These are phyloP conservation scores for Hymenoscyphus fraxineus DNA, from an alignment of 2,329 filamentous ascomycete species.

Conservation along the genomic window DNA sequence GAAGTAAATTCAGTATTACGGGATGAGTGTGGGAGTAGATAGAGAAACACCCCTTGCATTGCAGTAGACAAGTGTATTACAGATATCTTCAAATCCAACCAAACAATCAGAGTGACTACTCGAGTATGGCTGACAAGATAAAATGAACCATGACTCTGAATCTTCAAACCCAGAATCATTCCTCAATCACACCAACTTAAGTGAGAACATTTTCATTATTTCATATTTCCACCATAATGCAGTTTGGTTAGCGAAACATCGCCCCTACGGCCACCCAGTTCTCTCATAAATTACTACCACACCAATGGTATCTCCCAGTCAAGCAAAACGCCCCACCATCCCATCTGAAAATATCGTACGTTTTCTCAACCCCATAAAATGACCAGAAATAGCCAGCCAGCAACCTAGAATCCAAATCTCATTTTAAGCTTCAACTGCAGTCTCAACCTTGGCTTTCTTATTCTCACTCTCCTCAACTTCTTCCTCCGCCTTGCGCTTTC, in stretches of 20 bases:
- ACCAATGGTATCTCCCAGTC: neutral
- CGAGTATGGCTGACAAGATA: too few species aligned
- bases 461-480: constrained; percentile 27
- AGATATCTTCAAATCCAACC: too few species aligned
- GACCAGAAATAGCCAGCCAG: neutral
- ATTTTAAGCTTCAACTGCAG: neutral
- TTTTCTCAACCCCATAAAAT: neutral
- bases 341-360: neutral
- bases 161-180: neutral
- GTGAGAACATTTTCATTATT: neutral
- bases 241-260: neutral
- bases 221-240: neutral
- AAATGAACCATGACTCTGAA: neutral
- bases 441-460: constrained; percentile 33
- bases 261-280: neutral
- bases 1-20: too few species aligned
- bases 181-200: neutral
- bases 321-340: neutral
- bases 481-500: constrained; percentile 53
- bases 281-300: constrained; percentile 2
- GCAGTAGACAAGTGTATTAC: too few species aligned
- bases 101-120: too few species aligned
- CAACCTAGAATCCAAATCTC: neutral
- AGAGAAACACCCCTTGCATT: too few species aligned
- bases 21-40: too few species aligned